A percentile compares a stretch with the other conserved stretches of the same genome.
phyloP scores from a whole-genome alignment of 1,284 basidiomycete genomes.

The Rhodofomes roseus region DNA sequence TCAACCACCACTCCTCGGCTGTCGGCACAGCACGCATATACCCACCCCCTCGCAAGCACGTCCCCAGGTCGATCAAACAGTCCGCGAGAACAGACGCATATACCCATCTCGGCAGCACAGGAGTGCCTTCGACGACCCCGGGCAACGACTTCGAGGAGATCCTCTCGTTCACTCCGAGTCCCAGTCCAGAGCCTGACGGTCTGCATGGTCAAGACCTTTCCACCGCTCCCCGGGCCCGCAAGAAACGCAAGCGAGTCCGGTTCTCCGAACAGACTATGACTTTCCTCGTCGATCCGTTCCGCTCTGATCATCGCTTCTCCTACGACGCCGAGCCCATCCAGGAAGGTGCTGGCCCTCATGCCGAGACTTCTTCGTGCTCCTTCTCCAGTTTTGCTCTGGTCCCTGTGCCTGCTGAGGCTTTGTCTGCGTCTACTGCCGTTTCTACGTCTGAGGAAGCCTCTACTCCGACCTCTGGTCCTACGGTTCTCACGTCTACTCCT shows the following conservation, averaged over 20 bases:
- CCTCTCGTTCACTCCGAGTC: not conserved
- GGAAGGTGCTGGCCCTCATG: not conserved
- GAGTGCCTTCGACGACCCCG: not conserved
- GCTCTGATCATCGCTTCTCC: not conserved
- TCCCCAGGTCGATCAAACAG: not conserved
- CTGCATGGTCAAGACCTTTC: not conserved
- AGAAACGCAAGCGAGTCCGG: slow-evolving; percentile 1
- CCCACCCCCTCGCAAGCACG: not conserved
- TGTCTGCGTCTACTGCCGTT: not conserved
- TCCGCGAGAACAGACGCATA: not conserved
- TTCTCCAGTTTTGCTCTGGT: not conserved
- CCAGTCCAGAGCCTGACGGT: not conserved
- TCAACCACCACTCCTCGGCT: not conserved
- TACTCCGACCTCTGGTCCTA: no score
- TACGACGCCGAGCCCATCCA: not conserved
- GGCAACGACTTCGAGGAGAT: not conserved
- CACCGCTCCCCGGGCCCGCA: not conserved
- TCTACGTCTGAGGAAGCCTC: not conserved
- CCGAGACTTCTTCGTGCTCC: not conserved
- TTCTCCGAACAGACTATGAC: not conserved
- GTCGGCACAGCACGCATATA: not conserved
- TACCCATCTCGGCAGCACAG: not conserved
- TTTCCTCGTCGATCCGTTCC: not conserved
- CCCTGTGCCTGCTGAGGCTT: not conserved
- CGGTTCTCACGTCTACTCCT: no score